Conservation (phyloP, 2,329 filamentous ascomycete species). For the Pyrenochaeta sp. region DNA sequence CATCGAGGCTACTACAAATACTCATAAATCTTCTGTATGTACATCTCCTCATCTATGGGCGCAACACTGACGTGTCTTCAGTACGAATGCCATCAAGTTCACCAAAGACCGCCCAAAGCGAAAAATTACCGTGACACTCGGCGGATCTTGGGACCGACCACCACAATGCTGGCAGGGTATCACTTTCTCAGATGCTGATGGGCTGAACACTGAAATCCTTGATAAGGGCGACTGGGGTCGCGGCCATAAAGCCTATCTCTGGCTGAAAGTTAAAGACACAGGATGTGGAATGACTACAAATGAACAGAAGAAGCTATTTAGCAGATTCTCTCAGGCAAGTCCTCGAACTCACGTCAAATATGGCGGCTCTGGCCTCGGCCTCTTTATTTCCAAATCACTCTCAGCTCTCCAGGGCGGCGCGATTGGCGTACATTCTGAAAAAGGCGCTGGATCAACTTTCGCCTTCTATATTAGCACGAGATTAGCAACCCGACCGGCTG, state of each 20-base stretch:
- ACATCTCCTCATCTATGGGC: constrained; percentile 25
- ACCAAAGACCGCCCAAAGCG: constrained; percentile 47
- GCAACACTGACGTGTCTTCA: constrained; percentile 32
- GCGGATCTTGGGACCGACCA: constrained; percentile 35
- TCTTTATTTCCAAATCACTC: constrained; percentile 53
- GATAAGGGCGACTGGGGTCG: constrained; percentile 39
- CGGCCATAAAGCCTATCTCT: constrained; percentile 46
- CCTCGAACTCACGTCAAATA: constrained; percentile 48
- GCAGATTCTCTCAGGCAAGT: constrained; percentile 40
- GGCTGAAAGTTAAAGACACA: constrained; percentile 48
- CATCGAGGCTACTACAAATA: constrained; percentile 36
- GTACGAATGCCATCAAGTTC: constrained; percentile 43
- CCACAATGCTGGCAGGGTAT: constrained; percentile 23
- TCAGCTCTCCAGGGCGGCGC: constrained; percentile 48
- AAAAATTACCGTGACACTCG: constrained; percentile 49
- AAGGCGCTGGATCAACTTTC: constrained; percentile 48
- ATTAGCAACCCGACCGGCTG: constrained; percentile 18
- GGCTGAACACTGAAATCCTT: constrained; percentile 7
- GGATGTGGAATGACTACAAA: constrained; percentile 50
- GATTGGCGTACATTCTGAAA: constrained; percentile 52
- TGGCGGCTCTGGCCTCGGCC: constrained; percentile 53
- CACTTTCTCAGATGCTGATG: constrained; percentile 21
- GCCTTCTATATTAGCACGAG: constrained; percentile 51
- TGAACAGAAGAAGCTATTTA: constrained; percentile 47
- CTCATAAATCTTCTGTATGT: constrained; percentile 39